Evolutionary conservation across 371 early-diverging fungal species (phyloP), one percentile per base, ranked within the genome.

Genomic region (Mucor irregularis): DNA sequence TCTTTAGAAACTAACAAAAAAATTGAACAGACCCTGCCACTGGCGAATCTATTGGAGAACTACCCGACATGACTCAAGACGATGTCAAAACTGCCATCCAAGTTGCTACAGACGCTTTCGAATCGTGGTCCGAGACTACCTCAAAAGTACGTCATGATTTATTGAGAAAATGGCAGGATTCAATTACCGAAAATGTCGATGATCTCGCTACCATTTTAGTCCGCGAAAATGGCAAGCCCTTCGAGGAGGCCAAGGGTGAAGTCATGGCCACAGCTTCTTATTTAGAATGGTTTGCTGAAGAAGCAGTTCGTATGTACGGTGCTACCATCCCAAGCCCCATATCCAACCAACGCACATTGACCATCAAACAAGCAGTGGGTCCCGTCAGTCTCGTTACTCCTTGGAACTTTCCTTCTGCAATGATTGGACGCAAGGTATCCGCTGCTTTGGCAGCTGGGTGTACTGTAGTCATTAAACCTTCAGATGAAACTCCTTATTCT

Each of bases 341-440:
- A 14, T 62, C 65, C 22, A 60, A 61, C 37, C 77, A 86, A 37
- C 86, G 91, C 4, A 74, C 85, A 56, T 33, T 93, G 31, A 81
- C 88, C 14, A 76, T 91, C 54, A 82, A 85, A 49, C 92, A 93
- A 65, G 92, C 96, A 1, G 78, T 94, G 14, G 96, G 96, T 45
- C 91, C 91, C 13, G 88, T 83, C 5, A 90, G 89, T 17, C 71
- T 93, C 28, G 86, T 96, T 31, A 93, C 94, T 3, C 96, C 96
- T 11, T 96, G 93, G 91, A 96, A 96, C 64, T 96, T 95, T 67
- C 96, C 95, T 11, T 81, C 66, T 58, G 96, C 95, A n/a, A 94
- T 96, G 95, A 81, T 93, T 11, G 87, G 93, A 0, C 86, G 95
- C 50, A 96, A 96, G 62, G 78, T 87, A 8, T 85, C 85, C 26